Evolutionary conservation across 2,329 filamentous ascomycete species (phyloP), one percentile per base, ranked within the genome.

Genomic region (Fusarium avenaceum): DNA sequence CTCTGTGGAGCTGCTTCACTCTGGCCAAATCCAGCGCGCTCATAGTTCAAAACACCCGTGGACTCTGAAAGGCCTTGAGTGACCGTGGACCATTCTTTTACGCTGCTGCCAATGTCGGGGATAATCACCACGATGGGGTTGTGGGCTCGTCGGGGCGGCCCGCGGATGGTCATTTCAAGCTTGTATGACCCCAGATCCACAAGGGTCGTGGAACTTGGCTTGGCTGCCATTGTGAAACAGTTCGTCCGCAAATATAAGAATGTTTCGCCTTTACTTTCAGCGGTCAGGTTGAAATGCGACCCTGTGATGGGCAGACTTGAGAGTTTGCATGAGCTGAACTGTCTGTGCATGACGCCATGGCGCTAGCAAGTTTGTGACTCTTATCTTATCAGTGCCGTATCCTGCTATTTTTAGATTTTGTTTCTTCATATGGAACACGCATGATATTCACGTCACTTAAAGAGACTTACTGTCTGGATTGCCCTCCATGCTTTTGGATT

Each of bases 81-180:
- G 6, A 69, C 60, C 0, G 60, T 45, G 3, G 42, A 17, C 65
- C 65, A 67, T 53, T 68, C 64, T 35, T 61, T 68, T 38, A 65
- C 35, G 15, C 64, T 69, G 40, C 55, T 61, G 7, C 17, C 30
- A 9, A 69, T 57, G 6, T 35, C 64, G 5, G 65, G 59, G 33
- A 65, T 55, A 35, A 68, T 52, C 38, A 69, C 8, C 20, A 65
- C 45, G 10, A 57, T 45, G n/a, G 65, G 60, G 17, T 65, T 68
- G 48, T 62, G 64, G 17, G 65, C 64, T 33, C 64, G 54, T 26
- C 65, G 65, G 20, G 65, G 65, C 15, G 60, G 60, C 5, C 64
- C 43, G 43, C n/a, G 35, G 22, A 59, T 4, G n/a, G 50, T 47
- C 4, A 43, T 43, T 15, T 59, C 51, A n/a, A 59, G 56, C 19